Evolutionary conservation across 129 eudicot species (phyloP).

Genomic region (Helianthus annuus): HanXRQr2.0-SUNRISE NC_035446.2:167695603-167696102

Average conservation of each 20-base stretch:
- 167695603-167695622: slow-evolving; percentile 19
- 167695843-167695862: slow-evolving; percentile 23
- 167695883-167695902: slow-evolving; percentile 20
- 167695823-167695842: slow-evolving; percentile 43
- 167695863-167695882: slow-evolving; percentile 16
- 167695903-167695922: slow-evolving; percentile 39
- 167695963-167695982: slow-evolving; percentile 40
- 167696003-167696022: slow-evolving; percentile 5
- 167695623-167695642: slow-evolving; percentile 34
- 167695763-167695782: slow-evolving; percentile 37
- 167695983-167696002: slow-evolving; percentile 35
- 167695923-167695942: slow-evolving; percentile 22
- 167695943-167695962: slow-evolving; percentile 36
- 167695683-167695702: slow-evolving; percentile 44
- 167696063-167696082: slow-evolving; percentile 28
- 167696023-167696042: slow-evolving; percentile 36
- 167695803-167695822: slow-evolving; percentile 37
- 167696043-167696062: slow-evolving; percentile 38
- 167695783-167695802: slow-evolving; percentile 16
- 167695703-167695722: slow-evolving; percentile 15
- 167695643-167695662: slow-evolving; percentile 20
- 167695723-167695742: slow-evolving; percentile 9
- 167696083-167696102: slow-evolving; percentile 23
- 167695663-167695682: slow-evolving; percentile 40
- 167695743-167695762: slow-evolving; percentile 27